phyloP scores from a whole-genome alignment of 129 eudicot genomes.

The Centaurea solstitialis region DNA sequence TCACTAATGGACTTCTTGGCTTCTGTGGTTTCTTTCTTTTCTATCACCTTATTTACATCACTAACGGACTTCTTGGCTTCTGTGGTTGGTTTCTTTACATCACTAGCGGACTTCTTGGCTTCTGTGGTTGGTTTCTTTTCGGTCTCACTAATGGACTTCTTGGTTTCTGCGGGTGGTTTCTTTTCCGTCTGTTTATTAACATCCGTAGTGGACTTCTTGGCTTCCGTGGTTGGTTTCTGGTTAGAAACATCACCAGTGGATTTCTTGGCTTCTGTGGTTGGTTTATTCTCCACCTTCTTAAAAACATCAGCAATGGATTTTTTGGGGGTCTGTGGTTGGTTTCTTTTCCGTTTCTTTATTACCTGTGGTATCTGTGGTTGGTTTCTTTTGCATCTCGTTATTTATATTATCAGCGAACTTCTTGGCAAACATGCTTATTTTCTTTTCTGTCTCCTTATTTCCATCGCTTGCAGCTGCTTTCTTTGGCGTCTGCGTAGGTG shows the following conservation, averaged over 20 bases:
- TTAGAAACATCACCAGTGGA: neutral
- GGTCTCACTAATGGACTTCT: neutral
- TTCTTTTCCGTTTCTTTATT: neutral
- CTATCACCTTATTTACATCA: neutral
- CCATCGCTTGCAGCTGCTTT: neutral
- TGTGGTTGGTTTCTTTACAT: neutral
- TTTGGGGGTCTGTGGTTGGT: neutral
- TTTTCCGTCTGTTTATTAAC: neutral
- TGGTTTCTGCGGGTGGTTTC: neutral
- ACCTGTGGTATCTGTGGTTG: neutral
- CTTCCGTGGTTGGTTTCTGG: slow-evolving; percentile 1
- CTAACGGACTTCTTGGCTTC: neutral
- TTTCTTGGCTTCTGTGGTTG: slow-evolving; percentile 7
- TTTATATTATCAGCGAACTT: neutral
- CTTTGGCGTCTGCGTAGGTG: neutral
- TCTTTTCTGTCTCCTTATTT: neutral
- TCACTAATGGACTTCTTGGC: neutral
- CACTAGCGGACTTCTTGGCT: neutral
- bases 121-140: neutral
- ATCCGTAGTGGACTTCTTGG: slow-evolving; percentile 9
- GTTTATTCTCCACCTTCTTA: neutral
- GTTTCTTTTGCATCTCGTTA: neutral
- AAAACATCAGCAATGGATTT: neutral
- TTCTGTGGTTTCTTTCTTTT: neutral
- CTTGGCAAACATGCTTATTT: neutral